Evolutionary conservation across 768 basidiomycete genomes (phyloP), one percentile per base, ranked within the genome.

Genomic region (Antrodiella citrinella): DNA sequence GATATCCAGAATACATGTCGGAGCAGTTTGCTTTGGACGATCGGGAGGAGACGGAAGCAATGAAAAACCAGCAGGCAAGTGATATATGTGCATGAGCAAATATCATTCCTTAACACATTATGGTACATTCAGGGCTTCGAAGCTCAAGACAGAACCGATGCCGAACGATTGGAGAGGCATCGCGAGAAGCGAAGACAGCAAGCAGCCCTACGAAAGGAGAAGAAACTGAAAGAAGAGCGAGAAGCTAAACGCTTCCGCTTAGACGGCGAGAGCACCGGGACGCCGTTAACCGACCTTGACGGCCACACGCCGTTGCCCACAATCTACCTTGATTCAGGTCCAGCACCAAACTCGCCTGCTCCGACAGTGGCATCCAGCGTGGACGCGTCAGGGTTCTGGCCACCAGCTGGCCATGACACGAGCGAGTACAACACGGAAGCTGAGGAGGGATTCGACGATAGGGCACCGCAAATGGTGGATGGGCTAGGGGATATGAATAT

Each of bases 1-100:
- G 94, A 5, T 97, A 95, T 65, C 48, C 74, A 18, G 91, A 95
- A 63, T 96, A 81, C 59, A 83, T 87, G 76, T 68, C 70, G 44
- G 93, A 96, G 63, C 89, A 94, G 62, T 83, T 81, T 77, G 74
- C 67, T 4, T 65, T 90, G 46, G 91, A 93, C 56, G 78, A 72
- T n/a, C 65, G 70, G 24, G 91, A 95, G 53, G 94, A 93, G 60
- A 73, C 75, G 21, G 81, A 83, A 56, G 81, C 82, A 30, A 59
- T 52, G 18, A 62, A 40, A 54, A 59, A 18, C 54, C 62, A 48
- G 59, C 64, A 20, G 59, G 58, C 56, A 60, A 2, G 49, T 59
- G 21, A 13, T 19, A 18, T n/a, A n/a, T n/a, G n/a, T n/a, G n/a
- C n/a, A n/a, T n/a, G n/a, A n/a, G n/a, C n/a, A n/a, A n/a, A n/a